Conservation (phyloP, 2,329 filamentous ascomycete species). For the Sporothrix pseudoabietina region DNA sequence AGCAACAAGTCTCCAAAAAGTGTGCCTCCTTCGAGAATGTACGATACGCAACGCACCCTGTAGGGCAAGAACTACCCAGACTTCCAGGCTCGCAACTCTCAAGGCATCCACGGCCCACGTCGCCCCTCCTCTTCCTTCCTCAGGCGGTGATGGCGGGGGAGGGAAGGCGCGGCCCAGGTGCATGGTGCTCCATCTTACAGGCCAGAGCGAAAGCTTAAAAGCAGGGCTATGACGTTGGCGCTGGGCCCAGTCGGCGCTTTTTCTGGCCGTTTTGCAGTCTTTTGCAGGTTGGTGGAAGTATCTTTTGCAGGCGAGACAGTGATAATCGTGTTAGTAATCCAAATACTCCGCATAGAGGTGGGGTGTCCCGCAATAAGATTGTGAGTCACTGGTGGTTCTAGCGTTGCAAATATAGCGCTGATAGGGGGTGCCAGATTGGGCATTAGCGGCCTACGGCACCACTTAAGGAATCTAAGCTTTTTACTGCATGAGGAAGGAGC, state of each 20-base stretch:
- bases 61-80: constrained; percentile 8
- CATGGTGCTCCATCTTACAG: constrained; percentile 16
- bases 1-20: background rate
- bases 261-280: background rate
- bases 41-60: background rate
- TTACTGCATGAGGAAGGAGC: background rate
- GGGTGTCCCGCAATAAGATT: background rate
- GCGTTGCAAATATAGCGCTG: constrained; percentile 25
- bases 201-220: constrained; percentile 16
- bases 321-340: constrained; percentile 7
- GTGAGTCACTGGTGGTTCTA: constrained; percentile 22
- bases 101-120: constrained; percentile 26
- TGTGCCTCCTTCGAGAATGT: background rate
- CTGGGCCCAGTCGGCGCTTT: constrained; percentile 1
- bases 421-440: constrained; percentile 19
- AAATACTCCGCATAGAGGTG: background rate
- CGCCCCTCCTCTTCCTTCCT: background rate
- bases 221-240: constrained; percentile 20
- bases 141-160: constrained; percentile 1
- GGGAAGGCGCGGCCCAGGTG: constrained; percentile 13
- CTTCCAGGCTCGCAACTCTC: constrained; percentile 8
- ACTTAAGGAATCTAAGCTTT: constrained; percentile 4
- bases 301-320: background rate
- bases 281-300: background rate
- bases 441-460: background rate